These are phyloP conservation scores for Pichia sp. DNA, from an alignment of 1,139 yeast genomes.

Conservation along the genomic window DNA sequence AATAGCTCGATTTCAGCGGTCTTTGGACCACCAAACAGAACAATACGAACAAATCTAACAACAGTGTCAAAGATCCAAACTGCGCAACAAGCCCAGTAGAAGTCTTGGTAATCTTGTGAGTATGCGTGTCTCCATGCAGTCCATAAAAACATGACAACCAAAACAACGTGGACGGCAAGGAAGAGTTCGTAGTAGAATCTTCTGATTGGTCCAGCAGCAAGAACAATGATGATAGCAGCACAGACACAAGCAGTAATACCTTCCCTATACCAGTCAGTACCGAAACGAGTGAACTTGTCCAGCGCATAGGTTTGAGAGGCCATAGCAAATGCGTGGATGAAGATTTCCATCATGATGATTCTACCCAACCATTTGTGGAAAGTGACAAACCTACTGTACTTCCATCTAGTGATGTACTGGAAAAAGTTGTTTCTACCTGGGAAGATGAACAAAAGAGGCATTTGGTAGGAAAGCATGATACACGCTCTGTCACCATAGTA, in stretches of 20 bases:
- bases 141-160: conserved; percentile 53
- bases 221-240: conserved; percentile 40
- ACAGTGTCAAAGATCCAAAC: conserved; percentile 63
- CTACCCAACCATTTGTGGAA: conserved; percentile 69
- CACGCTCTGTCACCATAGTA: conserved; percentile 62
- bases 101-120: conserved; percentile 42
- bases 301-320: conserved; percentile 37
- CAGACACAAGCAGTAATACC: conserved; percentile 51
- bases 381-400: conserved; percentile 53
- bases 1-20: conserved; percentile 47
- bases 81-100: conserved; percentile 52
- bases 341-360: conserved; percentile 35
- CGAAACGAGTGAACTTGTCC: conserved; percentile 41
- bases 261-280: conserved; percentile 42
- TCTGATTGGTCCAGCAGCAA: conserved; percentile 51
- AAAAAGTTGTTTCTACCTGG: conserved; percentile 69
- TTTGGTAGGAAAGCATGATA: conserved; percentile 45
- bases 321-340: conserved; percentile 54
- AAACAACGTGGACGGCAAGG: conserved; percentile 50
- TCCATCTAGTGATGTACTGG: conserved; percentile 64
- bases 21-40: conserved; percentile 43
- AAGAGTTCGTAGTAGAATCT: conserved; percentile 60
- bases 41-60: conserved; percentile 47
- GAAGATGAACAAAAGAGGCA: conserved; percentile 54
- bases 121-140: conserved; percentile 59